Evolutionary conservation across 768 basidiomycete genomes (phyloP).

Genomic region (Boletus rufocinnamomeus): DNA sequence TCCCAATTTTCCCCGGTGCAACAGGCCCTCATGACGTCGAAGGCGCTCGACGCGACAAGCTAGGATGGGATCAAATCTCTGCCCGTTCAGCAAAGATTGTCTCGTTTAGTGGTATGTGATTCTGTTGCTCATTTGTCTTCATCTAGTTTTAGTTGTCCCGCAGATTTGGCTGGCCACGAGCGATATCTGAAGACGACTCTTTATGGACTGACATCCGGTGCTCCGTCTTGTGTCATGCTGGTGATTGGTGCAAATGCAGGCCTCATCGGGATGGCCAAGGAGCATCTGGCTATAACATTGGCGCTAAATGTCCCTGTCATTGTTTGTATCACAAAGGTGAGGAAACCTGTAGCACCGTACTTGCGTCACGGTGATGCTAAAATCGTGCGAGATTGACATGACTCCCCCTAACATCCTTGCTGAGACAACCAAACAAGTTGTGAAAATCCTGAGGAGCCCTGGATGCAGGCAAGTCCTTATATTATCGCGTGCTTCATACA

Average conservation of each 20-base stretch:
- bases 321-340: conserved; percentile 91
- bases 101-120: conserved; percentile 75
- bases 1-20: conserved; percentile 74
- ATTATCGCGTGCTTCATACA: neutral
- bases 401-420: conserved; percentile 88
- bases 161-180: conserved; percentile 96
- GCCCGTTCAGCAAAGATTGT: conserved; percentile 87
- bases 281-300: conserved; percentile 93
- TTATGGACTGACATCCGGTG: conserved; percentile 92
- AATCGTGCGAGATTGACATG: conserved; percentile 76
- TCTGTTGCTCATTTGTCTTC: neutral
- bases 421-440: conserved; percentile 91
- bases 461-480: conserved; percentile 71
- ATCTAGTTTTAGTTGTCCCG: neutral
- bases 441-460: conserved; percentile 89
- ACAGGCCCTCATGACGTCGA: conserved; percentile 59
- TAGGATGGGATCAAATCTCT: conserved; percentile 96
- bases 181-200: conserved; percentile 90
- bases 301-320: conserved; percentile 93
- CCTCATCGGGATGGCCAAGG: conserved; percentile 90
- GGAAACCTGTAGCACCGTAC: conserved; percentile 4
- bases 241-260: conserved; percentile 97
- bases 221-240: conserved; percentile 88
- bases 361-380: conserved; percentile 4
- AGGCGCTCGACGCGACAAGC: conserved; percentile 75